Conservation (phyloP, 2,329 filamentous ascomycete species). For the Juglanconis juglandina region DNA sequence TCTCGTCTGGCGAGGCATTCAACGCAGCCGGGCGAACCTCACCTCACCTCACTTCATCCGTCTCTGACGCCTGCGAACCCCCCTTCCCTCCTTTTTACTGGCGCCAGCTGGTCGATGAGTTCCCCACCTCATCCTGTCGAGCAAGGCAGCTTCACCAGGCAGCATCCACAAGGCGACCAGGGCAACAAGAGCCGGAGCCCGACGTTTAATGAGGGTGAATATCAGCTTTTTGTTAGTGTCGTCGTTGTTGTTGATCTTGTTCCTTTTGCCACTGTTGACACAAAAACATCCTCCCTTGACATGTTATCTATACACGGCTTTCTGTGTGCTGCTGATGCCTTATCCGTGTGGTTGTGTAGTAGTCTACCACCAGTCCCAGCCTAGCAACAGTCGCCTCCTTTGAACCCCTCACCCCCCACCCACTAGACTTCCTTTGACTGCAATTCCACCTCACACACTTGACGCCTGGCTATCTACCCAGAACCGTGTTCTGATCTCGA, state of each 20-base stretch:
- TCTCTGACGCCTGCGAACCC: not conserved
- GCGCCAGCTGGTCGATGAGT: conserved; percentile 7
- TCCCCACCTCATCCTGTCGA: conserved; percentile 1
- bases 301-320: not conserved
- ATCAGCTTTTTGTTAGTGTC: not conserved
- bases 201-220: not conserved
- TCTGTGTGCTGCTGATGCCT: not conserved
- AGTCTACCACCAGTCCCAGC: not conserved
- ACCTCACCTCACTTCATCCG: not conserved
- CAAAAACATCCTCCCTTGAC: not conserved
- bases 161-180: conserved; percentile 8
- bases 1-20: not conserved
- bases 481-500: not conserved
- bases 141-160: conserved; percentile 6
- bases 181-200: not conserved
- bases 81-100: not conserved
- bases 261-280: not conserved
- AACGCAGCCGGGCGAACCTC: not conserved
- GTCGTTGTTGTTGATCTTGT: not conserved
- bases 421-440: not conserved
- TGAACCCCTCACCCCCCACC: not conserved
- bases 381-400: not conserved
- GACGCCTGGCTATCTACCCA: not conserved
- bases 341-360: not conserved
- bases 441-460: not conserved